Evolutionary conservation across 2,329 filamentous ascomycete species (phyloP), one percentile per base, ranked within the genome.

Genomic region (Phyllosticta citriasiana): DNA sequence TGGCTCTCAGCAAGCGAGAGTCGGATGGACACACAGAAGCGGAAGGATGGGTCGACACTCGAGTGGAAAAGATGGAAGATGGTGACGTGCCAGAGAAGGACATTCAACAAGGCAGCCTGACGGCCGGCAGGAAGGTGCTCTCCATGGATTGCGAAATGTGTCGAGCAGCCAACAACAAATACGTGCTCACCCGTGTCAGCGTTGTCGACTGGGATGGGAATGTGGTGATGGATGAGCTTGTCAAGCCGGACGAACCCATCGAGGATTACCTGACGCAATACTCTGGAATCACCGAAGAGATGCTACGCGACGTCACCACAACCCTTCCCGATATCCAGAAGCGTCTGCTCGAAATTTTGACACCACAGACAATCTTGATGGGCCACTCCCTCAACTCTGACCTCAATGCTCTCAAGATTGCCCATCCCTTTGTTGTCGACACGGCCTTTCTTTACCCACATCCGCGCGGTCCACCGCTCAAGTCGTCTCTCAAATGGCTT

Each of bases 91-190:
- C 87, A 2, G 88, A 91, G 57, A 73, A 75, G 4, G 84, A 91
- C 59, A 85, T 96, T 62, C 81, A 96, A 73, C 78, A 86, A 66
- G 93, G 91, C 60, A 93, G 91, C 72, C 78, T 96, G 62, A 95
- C 91, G 0, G 89, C 85, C 30, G 94, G 92, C 40, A 84, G 91
- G 64, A 82, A 87, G 47, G 78, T 97, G 10, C 78, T 95, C 56
- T 88, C 91, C 1, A 79, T 99, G 60, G 94, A 99, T 72, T 99
- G 94, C 75, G 94, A 99, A 75, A 99, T 99, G 94, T 96, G 92
- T 72, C 86, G 91, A 76, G 95, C 91, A 2, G 88, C 87, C 63
- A 85, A 88, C 63, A 85, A 85, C 55, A 84, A 89, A 65, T 90
- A 88, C 65, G 90, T 92, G 40, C 84, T 99, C 53, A 95, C 94